Percentiles rank a stretch among this genome's conserved stretches.
phyloP scores from a whole-genome alignment of 1,284 basidiomycete species.

The Cutaneotrichosporon arboriforme region DNA sequence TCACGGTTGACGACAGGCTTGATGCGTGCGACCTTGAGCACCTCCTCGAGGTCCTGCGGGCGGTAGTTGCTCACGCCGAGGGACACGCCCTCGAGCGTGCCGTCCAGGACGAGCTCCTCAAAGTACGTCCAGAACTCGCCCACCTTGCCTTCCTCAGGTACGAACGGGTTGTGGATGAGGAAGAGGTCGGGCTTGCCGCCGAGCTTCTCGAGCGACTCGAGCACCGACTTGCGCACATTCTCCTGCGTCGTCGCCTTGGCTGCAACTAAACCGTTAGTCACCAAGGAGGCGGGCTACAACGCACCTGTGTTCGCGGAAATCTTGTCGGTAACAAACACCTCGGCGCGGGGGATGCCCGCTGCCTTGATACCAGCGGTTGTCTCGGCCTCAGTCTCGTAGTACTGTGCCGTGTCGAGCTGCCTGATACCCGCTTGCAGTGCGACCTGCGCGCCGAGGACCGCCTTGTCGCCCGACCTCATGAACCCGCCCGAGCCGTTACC shows the following conservation, averaged over 20 bases:
- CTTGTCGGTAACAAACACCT: constrained; percentile 56
- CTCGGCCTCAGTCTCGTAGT: constrained; percentile 46
- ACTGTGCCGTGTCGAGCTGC: constrained; percentile 45
- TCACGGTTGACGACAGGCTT: constrained; percentile 62
- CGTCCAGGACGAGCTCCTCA: constrained; percentile 47
- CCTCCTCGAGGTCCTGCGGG: constrained; percentile 36
- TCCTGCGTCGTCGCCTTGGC: constrained; percentile 12
- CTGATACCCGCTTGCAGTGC: constrained; percentile 40
- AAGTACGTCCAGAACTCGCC: constrained; percentile 31
- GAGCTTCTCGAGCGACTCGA: constrained; percentile 23
- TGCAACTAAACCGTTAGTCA: neutral
- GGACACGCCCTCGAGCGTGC: constrained; percentile 57
- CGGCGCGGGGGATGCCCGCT: constrained; percentile 46
- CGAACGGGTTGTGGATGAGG: constrained; percentile 35
- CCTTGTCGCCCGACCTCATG: constrained; percentile 12
- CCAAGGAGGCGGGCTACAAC: neutral
- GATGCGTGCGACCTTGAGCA: constrained; percentile 51
- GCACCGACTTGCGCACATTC: constrained; percentile 22
- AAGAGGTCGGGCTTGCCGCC: constrained; percentile 32
- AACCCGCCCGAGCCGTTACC: constrained; percentile 31
- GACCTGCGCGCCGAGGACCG: constrained; percentile 18
- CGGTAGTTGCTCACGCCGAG: constrained; percentile 46
- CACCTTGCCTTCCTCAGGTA: constrained; percentile 26
- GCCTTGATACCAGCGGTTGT: constrained; percentile 48
- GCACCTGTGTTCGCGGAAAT: constrained; percentile 8